phyloP scores from a whole-genome alignment of 2,329 filamentous ascomycete species.

The Paecilomyces fulvus region DNA sequence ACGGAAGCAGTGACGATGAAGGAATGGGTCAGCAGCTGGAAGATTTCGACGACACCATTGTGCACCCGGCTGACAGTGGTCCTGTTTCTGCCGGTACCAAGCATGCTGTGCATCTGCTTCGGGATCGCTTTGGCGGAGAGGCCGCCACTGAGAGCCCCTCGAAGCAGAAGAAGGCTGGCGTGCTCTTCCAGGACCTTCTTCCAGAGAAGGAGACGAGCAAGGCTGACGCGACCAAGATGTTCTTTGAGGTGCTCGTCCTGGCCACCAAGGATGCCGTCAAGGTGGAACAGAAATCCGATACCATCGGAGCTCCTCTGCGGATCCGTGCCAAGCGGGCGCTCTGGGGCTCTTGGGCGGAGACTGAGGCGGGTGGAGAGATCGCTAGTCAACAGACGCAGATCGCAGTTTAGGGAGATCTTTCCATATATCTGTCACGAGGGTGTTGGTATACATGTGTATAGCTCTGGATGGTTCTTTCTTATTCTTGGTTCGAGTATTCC shows the following conservation, averaged over 20 bases:
- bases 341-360: slow-evolving; percentile 94
- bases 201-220: slow-evolving; percentile 73
- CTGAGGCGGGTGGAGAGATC: slow-evolving; percentile 41
- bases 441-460: slow-evolving; percentile 16
- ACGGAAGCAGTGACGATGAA: slow-evolving; percentile 41
- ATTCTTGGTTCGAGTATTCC: slow-evolving; percentile 5
- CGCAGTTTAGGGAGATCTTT: slow-evolving; percentile 5
- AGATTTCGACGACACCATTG: slow-evolving; percentile 70
- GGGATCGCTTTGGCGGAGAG: slow-evolving; percentile 67
- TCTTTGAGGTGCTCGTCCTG: slow-evolving; percentile 92
- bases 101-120: slow-evolving; percentile 88
- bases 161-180: slow-evolving; percentile 65
- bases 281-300: slow-evolving; percentile 70
- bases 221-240: slow-evolving; percentile 97
- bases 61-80: slow-evolving; percentile 74
- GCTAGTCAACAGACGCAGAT: slow-evolving; percentile 25
- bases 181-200: slow-evolving; percentile 85
- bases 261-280: slow-evolving; percentile 98
- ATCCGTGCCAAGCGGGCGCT: slow-evolving; percentile 90
- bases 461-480: slow-evolving; percentile 14
- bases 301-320: slow-evolving; percentile 69
- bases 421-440: background rate
- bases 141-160: slow-evolving; percentile 59
- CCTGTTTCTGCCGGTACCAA: slow-evolving; percentile 87
- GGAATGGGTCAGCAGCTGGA: slow-evolving; percentile 42